Evolutionary conservation across 495 filamentous ascomycete species (phyloP), one percentile per base, ranked within the genome.

Genomic region (Penicillium bialowiezense): DNA sequence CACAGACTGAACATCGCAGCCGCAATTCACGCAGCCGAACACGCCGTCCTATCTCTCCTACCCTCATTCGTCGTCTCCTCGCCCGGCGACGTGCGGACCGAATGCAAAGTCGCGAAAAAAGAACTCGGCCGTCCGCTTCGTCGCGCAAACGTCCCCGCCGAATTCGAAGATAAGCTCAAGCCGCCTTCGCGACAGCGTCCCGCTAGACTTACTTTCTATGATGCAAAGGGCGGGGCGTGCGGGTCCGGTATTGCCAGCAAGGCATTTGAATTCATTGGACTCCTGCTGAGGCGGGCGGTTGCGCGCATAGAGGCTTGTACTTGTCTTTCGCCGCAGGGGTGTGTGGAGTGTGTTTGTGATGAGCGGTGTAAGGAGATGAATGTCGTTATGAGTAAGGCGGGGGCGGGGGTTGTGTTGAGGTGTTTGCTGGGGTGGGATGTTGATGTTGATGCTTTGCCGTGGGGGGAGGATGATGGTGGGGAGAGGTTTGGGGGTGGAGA

Each of bases 11-110:
- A 96, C 65, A 74, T 92, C 19, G 93, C 91, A 0, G 93, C 82
- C 1, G 90, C 89, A 0, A 97, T 98, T 52, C 93, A 97, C 63
- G 91, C 91, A 0, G 93, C 93, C 14, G 88, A 97, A 65, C 93
- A 98, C 55, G 91, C 90, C 2, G 72, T 97, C 44, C 76, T 97
- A 23, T 86, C 81, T 28, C 75, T 97, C 0, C 83, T 98, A 66
- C 91, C 91, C 0, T 90, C 87, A 32, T 96, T 93, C 58, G 90
- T 97, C 20, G 80, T 96, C 48, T 86, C 81, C 51, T 85, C 91
- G 69, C 85, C 87, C 3, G 90, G 88, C 39, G 91, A 96, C 51
- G 90, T 97, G 13, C 84, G 88, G 15, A 97, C 93, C 1, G 93
- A 97, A 70, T 98, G 93, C 59, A 97, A 98, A 69, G 91, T 96